Conservation (phyloP, 305 asterid genomes). For the Fraxinus xanthoxyloides region DNA sequence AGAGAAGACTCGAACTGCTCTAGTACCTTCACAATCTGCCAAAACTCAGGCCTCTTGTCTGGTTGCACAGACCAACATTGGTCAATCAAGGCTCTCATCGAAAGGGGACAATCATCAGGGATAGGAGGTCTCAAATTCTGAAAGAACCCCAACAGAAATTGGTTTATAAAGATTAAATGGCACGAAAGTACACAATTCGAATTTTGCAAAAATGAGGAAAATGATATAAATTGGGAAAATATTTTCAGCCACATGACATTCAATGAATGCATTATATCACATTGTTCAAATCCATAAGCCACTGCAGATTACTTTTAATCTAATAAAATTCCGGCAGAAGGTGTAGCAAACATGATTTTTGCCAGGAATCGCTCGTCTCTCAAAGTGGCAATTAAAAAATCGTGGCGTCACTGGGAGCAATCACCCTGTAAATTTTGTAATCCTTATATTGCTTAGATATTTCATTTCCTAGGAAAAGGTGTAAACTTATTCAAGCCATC, state of each 20-base stretch:
- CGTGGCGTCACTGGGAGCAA: not conserved
- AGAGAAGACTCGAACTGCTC: slow-evolving; percentile 68
- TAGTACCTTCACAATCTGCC: slow-evolving; percentile 85
- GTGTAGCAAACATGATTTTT: not conserved
- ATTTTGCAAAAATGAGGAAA: not conserved
- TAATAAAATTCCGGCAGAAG: not conserved
- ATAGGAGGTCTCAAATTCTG: slow-evolving; percentile 78
- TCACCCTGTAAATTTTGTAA: not conserved
- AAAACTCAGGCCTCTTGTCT: slow-evolving; percentile 86
- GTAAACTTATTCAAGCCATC: not conserved
- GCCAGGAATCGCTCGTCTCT: not conserved
- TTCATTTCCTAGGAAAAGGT: not conserved
- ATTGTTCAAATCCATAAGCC: not conserved
- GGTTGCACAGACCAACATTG: slow-evolving; percentile 87
- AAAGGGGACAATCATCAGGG: slow-evolving; percentile 60
- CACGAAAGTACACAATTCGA: not conserved
- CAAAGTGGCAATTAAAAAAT: not conserved
- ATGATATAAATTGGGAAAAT: not conserved
- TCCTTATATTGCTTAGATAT: not conserved
- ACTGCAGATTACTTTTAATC: not conserved
- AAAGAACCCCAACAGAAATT: slow-evolving; percentile 17
- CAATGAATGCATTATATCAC: not conserved
- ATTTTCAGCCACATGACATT: not conserved
- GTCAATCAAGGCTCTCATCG: slow-evolving; percentile 79
- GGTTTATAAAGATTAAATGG: not conserved